These are phyloP conservation scores for Kodamaea neixiangensis DNA, from an alignment of 805 yeast genomes.

Conservation along the genomic window DNA sequence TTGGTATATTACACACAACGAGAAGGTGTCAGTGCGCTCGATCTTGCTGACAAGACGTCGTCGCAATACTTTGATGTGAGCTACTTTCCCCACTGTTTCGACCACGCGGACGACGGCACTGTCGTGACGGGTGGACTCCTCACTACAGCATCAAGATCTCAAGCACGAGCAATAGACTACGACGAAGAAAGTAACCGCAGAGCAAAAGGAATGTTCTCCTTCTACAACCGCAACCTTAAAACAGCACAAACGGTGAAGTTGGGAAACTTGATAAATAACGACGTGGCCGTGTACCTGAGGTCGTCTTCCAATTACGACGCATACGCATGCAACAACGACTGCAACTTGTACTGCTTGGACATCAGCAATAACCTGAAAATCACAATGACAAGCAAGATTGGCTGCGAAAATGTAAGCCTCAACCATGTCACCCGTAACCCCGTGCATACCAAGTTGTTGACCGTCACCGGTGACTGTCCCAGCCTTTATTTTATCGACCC, in stretches of 20 bases:
- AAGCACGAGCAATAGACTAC: neutral
- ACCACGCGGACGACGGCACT: constrained; percentile 51
- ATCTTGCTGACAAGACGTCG: neutral
- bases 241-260: constrained; percentile 52
- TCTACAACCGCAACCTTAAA: constrained; percentile 54
- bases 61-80: constrained; percentile 49
- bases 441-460: constrained; percentile 26
- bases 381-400: constrained; percentile 42
- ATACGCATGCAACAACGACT: constrained; percentile 83
- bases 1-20: constrained; percentile 61
- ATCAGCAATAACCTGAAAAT: constrained; percentile 48
- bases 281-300: constrained; percentile 57
- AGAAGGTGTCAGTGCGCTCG: constrained; percentile 42
- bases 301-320: constrained; percentile 48
- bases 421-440: constrained; percentile 75
- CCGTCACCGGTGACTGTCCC: constrained; percentile 77
- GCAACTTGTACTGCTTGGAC: constrained; percentile 64
- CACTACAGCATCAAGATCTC: constrained; percentile 34
- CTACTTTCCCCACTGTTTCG: constrained; percentile 71
- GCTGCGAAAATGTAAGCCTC: constrained; percentile 61
- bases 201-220: constrained; percentile 65
- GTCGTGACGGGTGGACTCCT: constrained; percentile 51
- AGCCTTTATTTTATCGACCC: constrained; percentile 61
- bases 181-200: constrained; percentile 15
- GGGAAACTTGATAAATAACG: constrained; percentile 84